Base-by-base conservation (phyloP, 768 basidiomycete species). In the Leccinum incarnatum region DNA sequence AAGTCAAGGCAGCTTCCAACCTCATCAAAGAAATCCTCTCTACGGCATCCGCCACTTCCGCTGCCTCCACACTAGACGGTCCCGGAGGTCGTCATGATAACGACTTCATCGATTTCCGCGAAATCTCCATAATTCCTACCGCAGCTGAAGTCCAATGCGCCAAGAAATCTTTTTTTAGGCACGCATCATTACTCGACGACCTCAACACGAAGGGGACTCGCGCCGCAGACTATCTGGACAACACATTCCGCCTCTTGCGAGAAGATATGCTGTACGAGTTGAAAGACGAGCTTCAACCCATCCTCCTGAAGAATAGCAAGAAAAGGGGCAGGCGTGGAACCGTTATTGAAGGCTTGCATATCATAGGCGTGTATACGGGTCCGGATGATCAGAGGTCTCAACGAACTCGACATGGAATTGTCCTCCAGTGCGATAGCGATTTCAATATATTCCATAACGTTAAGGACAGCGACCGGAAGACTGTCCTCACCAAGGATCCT, bases 1-100 rank as follows among this genome's bases (percentile, higher is more conserved):
- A 55, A 2, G 58, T 73, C 27, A 71, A 70, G 27, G 60, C 67
- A 2, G 60, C 73, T 21, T 78, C 74, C 0, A 70, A 74, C 17
- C 74, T 77, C 52, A 76, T 83, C 60, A 75, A 79, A 58, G 70
- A 79, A 36, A 69, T 78, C 32, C 36, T 78, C 32, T 65, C 71
- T 34, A 71, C 74, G 10, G 62, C 65, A 27, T 67, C 63, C 5
- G 23, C 57, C 21, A 63, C 63, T 8, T 67, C 69, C 6, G 51
- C 58, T 6, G 52, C 62, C 17, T 65, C 69, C 12, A 63, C 51
- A 3, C 48, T 53, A 10, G 61, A 66, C 19, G 69, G 72, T 9
- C 82, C 87, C 1, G 88, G 88, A 0, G 87, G 87, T 4, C 77
- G 88, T 3, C 88, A 89, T 56, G 86, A 88, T 62, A 89, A 89